A percentile compares a stretch with the other conserved stretches of the same genome.
Conservation (phyloP, 306 rosid genomes). For the Sophora flavescens region DNA sequence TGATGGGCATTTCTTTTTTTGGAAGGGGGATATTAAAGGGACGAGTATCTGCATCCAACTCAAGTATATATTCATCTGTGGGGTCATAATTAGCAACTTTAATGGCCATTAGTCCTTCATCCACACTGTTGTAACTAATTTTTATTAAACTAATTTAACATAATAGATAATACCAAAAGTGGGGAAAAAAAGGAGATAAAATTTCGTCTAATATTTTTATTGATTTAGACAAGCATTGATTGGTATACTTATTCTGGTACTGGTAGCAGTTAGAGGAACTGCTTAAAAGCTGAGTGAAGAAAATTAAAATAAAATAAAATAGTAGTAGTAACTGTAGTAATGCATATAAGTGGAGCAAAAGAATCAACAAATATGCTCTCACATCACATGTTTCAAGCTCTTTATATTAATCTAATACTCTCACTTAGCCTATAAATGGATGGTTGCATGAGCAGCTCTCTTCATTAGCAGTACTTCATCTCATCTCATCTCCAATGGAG, state of each 20-base stretch:
- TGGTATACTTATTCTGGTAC: neutral
- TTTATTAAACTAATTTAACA: neutral
- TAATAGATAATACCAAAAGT: neutral
- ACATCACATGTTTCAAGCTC: slow-evolving; percentile 55
- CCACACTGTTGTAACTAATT: slow-evolving; percentile 1
- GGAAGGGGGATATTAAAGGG: neutral
- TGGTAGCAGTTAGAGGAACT: slow-evolving; percentile 12
- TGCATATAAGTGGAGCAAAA: slow-evolving; percentile 13
- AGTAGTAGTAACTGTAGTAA: slow-evolving; percentile 23
- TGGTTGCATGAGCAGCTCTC: slow-evolving; percentile 29
- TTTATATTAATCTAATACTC: slow-evolving; percentile 34
- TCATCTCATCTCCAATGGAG: slow-evolving; percentile 60
- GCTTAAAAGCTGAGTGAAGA: slow-evolving; percentile 21
- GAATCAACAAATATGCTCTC: slow-evolving; percentile 50
- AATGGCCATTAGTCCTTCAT: neutral
- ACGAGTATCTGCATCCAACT: slow-evolving; percentile 8
- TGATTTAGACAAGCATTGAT: slow-evolving; percentile 4
- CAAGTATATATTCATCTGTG: neutral
- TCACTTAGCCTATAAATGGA: slow-evolving; percentile 51
- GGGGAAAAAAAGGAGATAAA: neutral
- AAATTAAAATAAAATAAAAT: neutral
- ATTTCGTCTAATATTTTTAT: slow-evolving; percentile 9
- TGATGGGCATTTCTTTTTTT: neutral
- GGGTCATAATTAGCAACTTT: slow-evolving; percentile 26
- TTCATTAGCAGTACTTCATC: slow-evolving; percentile 28